These are phyloP conservation scores for Rhodotorula sp. DNA, from an alignment of 1,284 basidiomycete genomes.

Conservation along the genomic window DNA sequence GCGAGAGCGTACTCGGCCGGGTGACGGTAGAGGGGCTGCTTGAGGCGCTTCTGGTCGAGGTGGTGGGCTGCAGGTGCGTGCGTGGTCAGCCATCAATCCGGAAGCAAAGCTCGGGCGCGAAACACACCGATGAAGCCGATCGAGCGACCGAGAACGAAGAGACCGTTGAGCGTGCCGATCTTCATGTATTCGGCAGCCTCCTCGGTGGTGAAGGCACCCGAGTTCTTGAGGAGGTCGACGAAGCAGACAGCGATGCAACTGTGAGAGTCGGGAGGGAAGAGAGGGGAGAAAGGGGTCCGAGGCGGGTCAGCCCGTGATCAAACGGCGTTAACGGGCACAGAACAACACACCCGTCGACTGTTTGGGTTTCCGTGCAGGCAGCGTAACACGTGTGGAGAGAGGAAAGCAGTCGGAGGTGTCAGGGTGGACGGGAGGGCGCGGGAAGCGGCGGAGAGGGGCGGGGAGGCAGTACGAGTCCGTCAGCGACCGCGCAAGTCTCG, in stretches of 20 bases:
- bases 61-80: constrained; percentile 51
- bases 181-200: constrained; percentile 97
- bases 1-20: constrained; percentile 70
- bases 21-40: constrained; percentile 84
- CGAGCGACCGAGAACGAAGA: constrained; percentile 95
- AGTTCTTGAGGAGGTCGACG: constrained; percentile 76
- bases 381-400: no score
- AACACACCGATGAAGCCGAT: constrained; percentile 65
- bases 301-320: not conserved
- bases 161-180: constrained; percentile 89
- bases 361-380: no score
- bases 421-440: no score
- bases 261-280: not conserved
- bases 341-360: not conserved
- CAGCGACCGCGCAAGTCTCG: not conserved
- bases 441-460: not conserved
- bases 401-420: no score
- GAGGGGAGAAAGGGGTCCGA: not conserved
- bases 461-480: not conserved
- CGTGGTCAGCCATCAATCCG: not conserved
- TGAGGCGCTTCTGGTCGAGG: constrained; percentile 88
- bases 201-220: constrained; percentile 90
- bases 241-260: constrained; percentile 85
- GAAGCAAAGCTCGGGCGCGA: not conserved
- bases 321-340: no score